These are phyloP conservation scores for Fomitiporia mediterranea DNA, from an alignment of 1,284 basidiomycete genomes.

Conservation along the genomic window DNA sequence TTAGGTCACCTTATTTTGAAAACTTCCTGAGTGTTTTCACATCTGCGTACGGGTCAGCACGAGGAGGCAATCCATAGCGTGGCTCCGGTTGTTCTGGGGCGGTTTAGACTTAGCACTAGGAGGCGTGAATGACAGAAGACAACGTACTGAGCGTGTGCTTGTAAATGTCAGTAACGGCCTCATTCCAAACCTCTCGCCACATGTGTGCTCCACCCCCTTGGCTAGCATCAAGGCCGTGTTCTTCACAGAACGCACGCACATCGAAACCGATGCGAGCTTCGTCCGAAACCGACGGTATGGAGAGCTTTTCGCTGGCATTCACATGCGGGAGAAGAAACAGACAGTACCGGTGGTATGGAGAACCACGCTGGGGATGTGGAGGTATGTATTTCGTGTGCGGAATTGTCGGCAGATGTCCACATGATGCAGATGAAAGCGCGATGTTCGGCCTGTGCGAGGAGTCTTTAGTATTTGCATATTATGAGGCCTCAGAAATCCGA, in stretches of 20 bases:
- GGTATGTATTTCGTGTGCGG: conserved; percentile 72
- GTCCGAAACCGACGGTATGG: conserved; percentile 34
- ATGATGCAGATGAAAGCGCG: conserved; percentile 59
- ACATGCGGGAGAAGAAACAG: conserved; percentile 72
- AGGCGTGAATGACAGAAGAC: conserved; percentile 11
- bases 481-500: conserved; percentile 21
- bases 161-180: conserved; percentile 65
- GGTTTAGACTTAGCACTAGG: background rate
- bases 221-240: conserved; percentile 49
- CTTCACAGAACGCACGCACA: conserved; percentile 55
- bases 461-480: background rate
- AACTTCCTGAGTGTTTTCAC: conserved; percentile 54
- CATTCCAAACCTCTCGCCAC: conserved; percentile 79
- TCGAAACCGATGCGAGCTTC: conserved; percentile 55
- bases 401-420: conserved; percentile 37
- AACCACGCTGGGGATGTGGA: conserved; percentile 83
- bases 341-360: conserved; percentile 84
- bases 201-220: conserved; percentile 74
- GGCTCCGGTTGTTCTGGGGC: conserved; percentile 57
- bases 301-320: conserved; percentile 33
- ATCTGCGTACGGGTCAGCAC: conserved; percentile 49
- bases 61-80: conserved; percentile 56
- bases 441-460: conserved; percentile 67
- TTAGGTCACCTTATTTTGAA: background rate
- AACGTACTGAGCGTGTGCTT: conserved; percentile 61